These are phyloP conservation scores for Metroxylon sagu DNA, from an alignment of 176 grass and related monocot species.

Conservation along the genomic window DNA sequence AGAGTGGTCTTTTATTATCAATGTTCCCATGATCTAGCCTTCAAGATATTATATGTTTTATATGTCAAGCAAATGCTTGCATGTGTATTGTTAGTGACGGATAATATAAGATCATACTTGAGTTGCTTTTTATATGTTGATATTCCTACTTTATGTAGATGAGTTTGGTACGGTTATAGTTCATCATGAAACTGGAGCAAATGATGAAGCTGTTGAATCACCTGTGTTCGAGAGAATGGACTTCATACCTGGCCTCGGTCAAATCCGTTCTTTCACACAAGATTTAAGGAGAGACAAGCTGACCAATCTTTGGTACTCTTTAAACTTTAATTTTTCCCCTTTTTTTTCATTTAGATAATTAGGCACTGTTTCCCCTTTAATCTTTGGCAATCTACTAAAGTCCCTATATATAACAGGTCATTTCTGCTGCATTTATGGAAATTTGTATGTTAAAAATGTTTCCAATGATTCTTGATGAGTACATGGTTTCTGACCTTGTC, in stretches of 20 bases:
- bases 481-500: no score
- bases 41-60: no score
- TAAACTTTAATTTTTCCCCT: constrained; percentile 1
- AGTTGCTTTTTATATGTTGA: no score
- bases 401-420: no score
- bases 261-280: constrained; percentile 84
- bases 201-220: constrained; percentile 49
- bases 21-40: neutral
- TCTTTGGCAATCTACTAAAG: no score
- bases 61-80: no score
- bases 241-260: constrained; percentile 91
- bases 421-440: no score
- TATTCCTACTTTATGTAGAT: constrained; percentile 25
- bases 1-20: neutral
- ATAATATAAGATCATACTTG: no score
- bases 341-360: constrained; percentile 1
- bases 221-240: constrained; percentile 54
- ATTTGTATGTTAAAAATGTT: no score
- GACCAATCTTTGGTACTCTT: constrained; percentile 51
- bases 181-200: constrained; percentile 47
- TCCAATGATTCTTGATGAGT: no score
- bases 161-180: constrained; percentile 79
- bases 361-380: no score
- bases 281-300: constrained; percentile 62
- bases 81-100: no score